These are phyloP conservation scores for Rhododendron griersonianum DNA, from an alignment of 148 eudicot species.

Conservation along the genomic window DNA sequence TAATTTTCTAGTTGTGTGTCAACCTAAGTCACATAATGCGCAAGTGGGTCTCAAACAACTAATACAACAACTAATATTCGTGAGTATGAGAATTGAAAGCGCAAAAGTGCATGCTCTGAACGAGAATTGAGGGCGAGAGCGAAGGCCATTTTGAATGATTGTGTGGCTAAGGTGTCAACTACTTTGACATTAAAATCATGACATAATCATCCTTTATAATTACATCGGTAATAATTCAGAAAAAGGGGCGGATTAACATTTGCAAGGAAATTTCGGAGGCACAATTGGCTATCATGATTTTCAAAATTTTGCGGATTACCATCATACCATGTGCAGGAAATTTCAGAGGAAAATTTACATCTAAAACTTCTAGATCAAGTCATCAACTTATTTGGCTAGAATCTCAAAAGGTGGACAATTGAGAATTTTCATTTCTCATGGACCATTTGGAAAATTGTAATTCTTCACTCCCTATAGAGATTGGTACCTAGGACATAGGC, in stretches of 20 bases:
- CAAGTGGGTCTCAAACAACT: too few species aligned
- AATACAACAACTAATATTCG: too few species aligned
- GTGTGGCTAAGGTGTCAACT: neutral
- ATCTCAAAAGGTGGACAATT: neutral
- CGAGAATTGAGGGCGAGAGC: too few species aligned
- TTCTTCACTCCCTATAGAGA: neutral
- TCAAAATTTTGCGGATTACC: neutral
- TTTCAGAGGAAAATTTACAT: neutral
- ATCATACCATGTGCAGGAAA: neutral
- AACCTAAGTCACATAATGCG: too few species aligned
- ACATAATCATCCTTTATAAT: neutral
- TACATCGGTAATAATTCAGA: neutral
- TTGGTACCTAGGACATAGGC: neutral
- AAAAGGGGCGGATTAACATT: neutral
- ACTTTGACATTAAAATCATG: neutral
- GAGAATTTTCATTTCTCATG: neutral
- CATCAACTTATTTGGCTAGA: neutral
- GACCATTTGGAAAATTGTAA: neutral
- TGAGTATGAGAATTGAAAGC: too few species aligned
- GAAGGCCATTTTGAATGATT: too few species aligned
- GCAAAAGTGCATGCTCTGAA: too few species aligned
- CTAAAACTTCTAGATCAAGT: neutral
- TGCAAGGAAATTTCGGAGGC: neutral
- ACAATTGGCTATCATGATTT: neutral
- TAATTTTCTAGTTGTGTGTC: neutral